phyloP scores from a whole-genome alignment of 2,329 filamentous ascomycete species.

The Leptographium radiaticola region DNA sequence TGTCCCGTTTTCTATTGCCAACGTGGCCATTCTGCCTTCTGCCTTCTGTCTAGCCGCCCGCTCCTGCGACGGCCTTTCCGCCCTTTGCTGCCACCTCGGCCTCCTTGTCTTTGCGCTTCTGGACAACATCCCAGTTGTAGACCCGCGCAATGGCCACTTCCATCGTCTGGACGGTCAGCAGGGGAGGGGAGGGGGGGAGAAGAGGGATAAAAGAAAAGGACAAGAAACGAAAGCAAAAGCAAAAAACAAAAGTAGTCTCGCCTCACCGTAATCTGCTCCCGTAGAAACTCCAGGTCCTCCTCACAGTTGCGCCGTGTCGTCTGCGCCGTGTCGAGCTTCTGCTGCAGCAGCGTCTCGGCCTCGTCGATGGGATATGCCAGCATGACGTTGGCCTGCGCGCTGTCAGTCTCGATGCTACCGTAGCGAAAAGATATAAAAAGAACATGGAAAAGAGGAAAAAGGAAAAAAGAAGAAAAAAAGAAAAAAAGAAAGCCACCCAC shows the following conservation, averaged over 20 bases:
- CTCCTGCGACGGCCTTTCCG: conserved; percentile 21
- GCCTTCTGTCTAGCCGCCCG: conserved; percentile 15
- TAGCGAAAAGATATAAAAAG: background rate
- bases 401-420: background rate
- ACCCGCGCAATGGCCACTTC: conserved; percentile 92
- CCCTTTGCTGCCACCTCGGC: conserved; percentile 40
- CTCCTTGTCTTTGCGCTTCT: conserved; percentile 80
- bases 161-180: conserved; percentile 54
- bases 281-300: conserved; percentile 88
- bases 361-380: conserved; percentile 84
- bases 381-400: conserved; percentile 79
- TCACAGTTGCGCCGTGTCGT: conserved; percentile 76
- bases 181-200: too few species aligned
- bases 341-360: conserved; percentile 63
- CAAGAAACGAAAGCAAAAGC: background rate
- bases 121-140: conserved; percentile 99
- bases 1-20: background rate
- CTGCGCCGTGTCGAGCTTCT: conserved; percentile 69
- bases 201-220: background rate
- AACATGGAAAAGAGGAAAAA: background rate
- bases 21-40: background rate
- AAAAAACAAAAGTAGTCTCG: background rate
- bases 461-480: background rate
- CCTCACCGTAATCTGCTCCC: conserved; percentile 88
- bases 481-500: conserved; percentile 30